Base-by-base conservation (phyloP, 2,329 filamentous ascomycete species). In the Microcera coccophila region DNA sequence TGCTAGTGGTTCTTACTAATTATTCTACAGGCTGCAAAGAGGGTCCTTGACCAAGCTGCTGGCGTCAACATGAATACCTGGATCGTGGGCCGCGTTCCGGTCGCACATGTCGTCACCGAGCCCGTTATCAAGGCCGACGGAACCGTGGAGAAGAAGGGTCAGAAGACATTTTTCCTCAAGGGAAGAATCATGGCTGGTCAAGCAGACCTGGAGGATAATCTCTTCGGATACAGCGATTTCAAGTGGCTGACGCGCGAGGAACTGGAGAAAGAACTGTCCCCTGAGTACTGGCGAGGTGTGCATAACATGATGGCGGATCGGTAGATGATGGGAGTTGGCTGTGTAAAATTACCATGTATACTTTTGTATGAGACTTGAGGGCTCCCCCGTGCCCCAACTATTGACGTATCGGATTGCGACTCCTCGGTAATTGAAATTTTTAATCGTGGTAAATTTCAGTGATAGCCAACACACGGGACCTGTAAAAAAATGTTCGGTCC, bases 41-140 rank as follows among this genome's bases (percentile, higher is more conserved):
- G 90, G 47, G 82, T 90, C 41, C 75, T 97, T 18, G 74, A 84
- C 39, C 76, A 87, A 58, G 75, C 88, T 3, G 90, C 85, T 9
- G 93, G 93, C 45, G 71, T 87, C 48, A 94, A 98, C 75, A 97
- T 98, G 90, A 97, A 97, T 73, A 96, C 90, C 42, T 98, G 93
- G 90, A 81, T 97, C 55, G 87, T 98, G 39, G 91, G 90, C 47
- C 90, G 90, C 58, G 85, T 86, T 45, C 93, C 93, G 10, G 79
- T 96, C 45, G 91, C 90, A 19, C 86, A 96, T 69, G 70, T 86
- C 60, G 74, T 87, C 53, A 71, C 71, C 48, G 70, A 80, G 49
- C 75, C 75, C 55, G 54, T 65, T 58, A 56, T 72, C 61, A 63
- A 66, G 55, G 61, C 66, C 54, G 68, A 75, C 60, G 63, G 64